Percentiles rank a stretch among this genome's conserved stretches.
Conservation (phyloP, 805 yeast genomes). For the Ogataea parapolymorpha region DNA sequence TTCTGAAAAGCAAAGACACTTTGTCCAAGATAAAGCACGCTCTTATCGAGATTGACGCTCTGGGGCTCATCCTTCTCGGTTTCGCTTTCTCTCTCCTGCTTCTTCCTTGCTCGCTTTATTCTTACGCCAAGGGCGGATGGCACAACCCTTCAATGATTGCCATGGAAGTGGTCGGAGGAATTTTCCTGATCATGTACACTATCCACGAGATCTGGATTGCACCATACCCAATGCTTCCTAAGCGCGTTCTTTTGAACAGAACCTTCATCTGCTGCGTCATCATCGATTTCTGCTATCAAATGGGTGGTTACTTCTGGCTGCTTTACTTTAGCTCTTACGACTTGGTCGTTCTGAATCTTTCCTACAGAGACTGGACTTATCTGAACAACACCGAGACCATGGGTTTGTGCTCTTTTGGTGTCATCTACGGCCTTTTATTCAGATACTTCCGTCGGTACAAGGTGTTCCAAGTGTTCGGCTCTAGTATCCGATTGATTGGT, state of each 20-base stretch:
- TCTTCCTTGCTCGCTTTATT: slow-evolving; percentile 37
- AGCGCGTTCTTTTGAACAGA: slow-evolving; percentile 34
- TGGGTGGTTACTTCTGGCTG: slow-evolving; percentile 8
- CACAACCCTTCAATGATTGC: slow-evolving; percentile 40
- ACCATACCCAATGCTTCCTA: slow-evolving; percentile 38
- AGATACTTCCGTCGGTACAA: slow-evolving; percentile 38
- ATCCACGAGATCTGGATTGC: slow-evolving; percentile 33
- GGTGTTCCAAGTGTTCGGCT: slow-evolving; percentile 34
- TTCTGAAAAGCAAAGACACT: not conserved
- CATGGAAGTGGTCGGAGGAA: slow-evolving; percentile 38
- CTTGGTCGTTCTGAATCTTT: slow-evolving; percentile 31
- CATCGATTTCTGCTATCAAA: slow-evolving; percentile 25
- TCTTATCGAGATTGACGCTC: slow-evolving; percentile 36
- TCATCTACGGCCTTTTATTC: slow-evolving; percentile 34
- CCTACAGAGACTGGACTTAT: slow-evolving; percentile 36
- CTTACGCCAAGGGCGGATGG: slow-evolving; percentile 34
- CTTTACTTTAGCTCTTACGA: slow-evolving; percentile 36
- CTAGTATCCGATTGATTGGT: slow-evolving; percentile 34
- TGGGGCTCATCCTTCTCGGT: slow-evolving; percentile 38
- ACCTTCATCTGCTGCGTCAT: slow-evolving; percentile 35
- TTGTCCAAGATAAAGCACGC: slow-evolving; percentile 10
- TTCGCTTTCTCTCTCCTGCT: slow-evolving; percentile 38
- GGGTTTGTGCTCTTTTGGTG: slow-evolving; percentile 37
- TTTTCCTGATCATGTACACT: slow-evolving; percentile 30
- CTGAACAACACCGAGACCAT: slow-evolving; percentile 36